Evolutionary conservation across 2,329 filamentous ascomycete genomes (phyloP).

Genomic region (Fusarium algeriense): DNA sequence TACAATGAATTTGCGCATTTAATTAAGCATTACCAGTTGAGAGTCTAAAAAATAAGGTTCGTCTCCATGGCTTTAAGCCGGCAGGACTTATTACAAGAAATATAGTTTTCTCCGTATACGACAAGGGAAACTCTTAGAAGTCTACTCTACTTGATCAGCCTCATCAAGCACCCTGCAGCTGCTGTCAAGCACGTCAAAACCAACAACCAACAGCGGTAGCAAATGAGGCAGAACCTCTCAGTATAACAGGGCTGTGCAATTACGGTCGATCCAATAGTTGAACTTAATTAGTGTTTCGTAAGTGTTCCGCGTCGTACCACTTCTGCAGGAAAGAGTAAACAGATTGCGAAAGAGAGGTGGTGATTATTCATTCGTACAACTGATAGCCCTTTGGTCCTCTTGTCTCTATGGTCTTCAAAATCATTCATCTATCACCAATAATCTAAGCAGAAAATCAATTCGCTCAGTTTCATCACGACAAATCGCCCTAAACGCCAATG

Average conservation of each 20-base stretch:
- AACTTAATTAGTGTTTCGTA: background rate
- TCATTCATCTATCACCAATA: background rate
- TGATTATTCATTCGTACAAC: background rate
- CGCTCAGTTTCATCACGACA: background rate
- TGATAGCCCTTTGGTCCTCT: background rate
- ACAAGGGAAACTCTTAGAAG: background rate
- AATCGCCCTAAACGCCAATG: background rate
- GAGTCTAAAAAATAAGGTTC: background rate
- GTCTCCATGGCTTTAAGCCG: background rate
- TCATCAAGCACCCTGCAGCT: background rate
- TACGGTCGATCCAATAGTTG: background rate
- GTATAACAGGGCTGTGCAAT: conserved; percentile 5
- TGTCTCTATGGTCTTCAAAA: background rate
- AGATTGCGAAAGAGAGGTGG: background rate
- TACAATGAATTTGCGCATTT: background rate
- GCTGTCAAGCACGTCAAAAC: background rate
- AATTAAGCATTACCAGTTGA: too few species aligned
- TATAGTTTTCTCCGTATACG: background rate
- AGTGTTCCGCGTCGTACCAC: background rate
- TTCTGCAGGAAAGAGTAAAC: background rate
- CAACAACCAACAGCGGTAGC: background rate
- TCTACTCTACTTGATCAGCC: background rate
- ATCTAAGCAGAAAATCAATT: background rate
- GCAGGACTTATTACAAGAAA: background rate
- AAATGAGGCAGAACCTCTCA: background rate